A percentile compares a stretch with the other conserved stretches of the same genome.
These are phyloP conservation scores for Pichiaceae sp. DNA, from an alignment of 1,139 yeast genomes.

Conservation along the genomic window DNA sequence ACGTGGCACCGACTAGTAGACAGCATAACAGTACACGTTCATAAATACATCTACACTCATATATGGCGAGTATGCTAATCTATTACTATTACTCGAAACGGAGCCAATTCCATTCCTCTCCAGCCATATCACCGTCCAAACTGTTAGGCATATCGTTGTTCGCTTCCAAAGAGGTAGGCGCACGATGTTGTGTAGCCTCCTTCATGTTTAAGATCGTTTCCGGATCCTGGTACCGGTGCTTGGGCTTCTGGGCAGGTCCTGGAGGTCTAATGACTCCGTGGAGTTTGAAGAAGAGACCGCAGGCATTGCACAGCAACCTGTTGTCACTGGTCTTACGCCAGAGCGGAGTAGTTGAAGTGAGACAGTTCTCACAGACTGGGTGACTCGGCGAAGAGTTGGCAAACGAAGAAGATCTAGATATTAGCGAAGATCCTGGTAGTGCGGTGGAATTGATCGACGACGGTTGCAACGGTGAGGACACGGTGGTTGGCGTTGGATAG, in stretches of 20 bases:
- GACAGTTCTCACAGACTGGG: conserved; percentile 42
- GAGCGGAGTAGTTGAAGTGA: conserved; percentile 48
- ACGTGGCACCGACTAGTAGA: not conserved
- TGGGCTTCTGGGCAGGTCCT: conserved; percentile 9
- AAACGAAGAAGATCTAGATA: conserved; percentile 5
- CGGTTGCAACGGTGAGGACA: not conserved
- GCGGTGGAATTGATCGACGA: conserved; percentile 2
- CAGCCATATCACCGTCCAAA: conserved; percentile 2
- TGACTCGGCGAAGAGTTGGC: conserved; percentile 9
- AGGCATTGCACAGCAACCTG: conserved; percentile 50
- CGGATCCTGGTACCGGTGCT: not conserved
- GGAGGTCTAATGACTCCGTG: conserved; percentile 52
- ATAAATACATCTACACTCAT: not conserved
- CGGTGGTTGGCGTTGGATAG: not conserved
- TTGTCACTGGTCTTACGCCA: conserved; percentile 51
- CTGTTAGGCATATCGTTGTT: conserved; percentile 7
- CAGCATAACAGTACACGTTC: not conserved
- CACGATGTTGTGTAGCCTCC: not conserved
- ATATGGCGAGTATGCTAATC: too few relatives aligned
- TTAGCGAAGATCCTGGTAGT: conserved; percentile 4
- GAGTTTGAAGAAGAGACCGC: conserved; percentile 48
- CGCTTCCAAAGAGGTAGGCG: not conserved
- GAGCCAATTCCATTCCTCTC: conserved; percentile 27
- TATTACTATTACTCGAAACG: conserved; percentile 24
- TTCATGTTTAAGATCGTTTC: not conserved